Base-by-base conservation (phyloP, 2,329 filamentous ascomycete species). In the Neofusicoccum kwambonambiense region DNA sequence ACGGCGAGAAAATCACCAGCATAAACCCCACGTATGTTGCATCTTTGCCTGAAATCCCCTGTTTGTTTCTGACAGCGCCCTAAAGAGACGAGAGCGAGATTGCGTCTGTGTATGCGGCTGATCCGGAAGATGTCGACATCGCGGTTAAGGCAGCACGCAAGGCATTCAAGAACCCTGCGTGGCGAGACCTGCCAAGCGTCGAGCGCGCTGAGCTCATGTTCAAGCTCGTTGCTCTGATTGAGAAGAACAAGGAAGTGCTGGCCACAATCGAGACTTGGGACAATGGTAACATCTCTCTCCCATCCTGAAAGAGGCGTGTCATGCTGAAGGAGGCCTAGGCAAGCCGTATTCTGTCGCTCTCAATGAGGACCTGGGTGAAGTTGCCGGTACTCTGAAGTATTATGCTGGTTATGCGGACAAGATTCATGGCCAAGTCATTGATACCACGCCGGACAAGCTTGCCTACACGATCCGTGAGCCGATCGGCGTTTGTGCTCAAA, bases 331-430 rank as follows among this genome's bases (percentile, higher is more conserved):
- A 12, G 4, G 11, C 17, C 31, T 35, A 72, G 69, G 78, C 66
- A 93, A 94, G 76, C 88, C 90, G 3, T 91, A 90, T 75, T 77
- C 81, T 3, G 85, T 88, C 15, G 84, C 89, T 1, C 78, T 89
- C n/a, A 82, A 80, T 47, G 87, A 87, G 61, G 89, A 92, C 74
- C 76, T 93, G 8, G 79, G 74, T 0, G 87, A 88, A 70, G 83
- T 89, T 12, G 79, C 88, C 62, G 78, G 75, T 9, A 82, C 82
- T 1, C 78, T 90, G 68, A 88, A 87, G 70, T 94, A 94, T 78
- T 94, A 93, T 71, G 90, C 87, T 49, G 91, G 91, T 64, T 93
- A 86, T 75, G 89, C 90, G 51, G 91, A 94, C 79, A 94, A 94
- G 81, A 87, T 90, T 67, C 87, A 89, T 67, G 90, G 91, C 37